Base-by-base conservation (phyloP, 1,139 yeast species). In the Yamadazyma songkhlaensis region DNA sequence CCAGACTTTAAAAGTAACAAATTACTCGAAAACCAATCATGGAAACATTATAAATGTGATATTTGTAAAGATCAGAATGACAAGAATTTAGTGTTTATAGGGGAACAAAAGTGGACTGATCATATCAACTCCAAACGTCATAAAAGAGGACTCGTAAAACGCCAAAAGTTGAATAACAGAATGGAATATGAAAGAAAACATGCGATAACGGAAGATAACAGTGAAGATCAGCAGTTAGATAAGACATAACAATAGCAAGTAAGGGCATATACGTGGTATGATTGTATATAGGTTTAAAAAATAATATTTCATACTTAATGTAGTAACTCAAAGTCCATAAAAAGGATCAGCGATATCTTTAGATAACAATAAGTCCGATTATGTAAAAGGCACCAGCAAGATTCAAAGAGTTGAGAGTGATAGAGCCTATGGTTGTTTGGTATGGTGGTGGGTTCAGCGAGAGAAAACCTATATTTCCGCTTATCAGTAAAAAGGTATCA, bases 101-200 rank as follows among this genome's bases (percentile, higher is more conserved):
- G 97, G 0, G 79, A 80, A 35, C 76, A 73, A 3, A 83, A 75
- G 36, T 88, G 89, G 84, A 59, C 72, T 4, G 67, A 73, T 3
- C 98, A 92, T 57, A 41, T 79, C 33, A 63, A 66, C 20, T 82
- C 96, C 43, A 68, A 79, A 43, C 71, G 85, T 40, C 96, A 88
- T 46, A 62, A 31, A 29, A 47, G 36, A 31, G 34, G 20, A 13
- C 10, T 38, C 6, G 22, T 13, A n/a, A 31, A 32, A 21, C 25
- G 36, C 1, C 38, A 35, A 24, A 38, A 35, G 26, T 10, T 14
- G 33, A 24, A 17, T 9, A 29, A 34, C 17, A 12, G 29, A 14
- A 7, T 13, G 10, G 17, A 30, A 22, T 30, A 30, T 14, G 31
- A 29, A 29, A 3, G 12, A 4, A 27, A 17, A 17, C 20, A 17